A percentile compares a stretch with the other conserved stretches of the same genome.
Conservation (phyloP, 768 basidiomycete species). For the Scleroderma bovista region DNA sequence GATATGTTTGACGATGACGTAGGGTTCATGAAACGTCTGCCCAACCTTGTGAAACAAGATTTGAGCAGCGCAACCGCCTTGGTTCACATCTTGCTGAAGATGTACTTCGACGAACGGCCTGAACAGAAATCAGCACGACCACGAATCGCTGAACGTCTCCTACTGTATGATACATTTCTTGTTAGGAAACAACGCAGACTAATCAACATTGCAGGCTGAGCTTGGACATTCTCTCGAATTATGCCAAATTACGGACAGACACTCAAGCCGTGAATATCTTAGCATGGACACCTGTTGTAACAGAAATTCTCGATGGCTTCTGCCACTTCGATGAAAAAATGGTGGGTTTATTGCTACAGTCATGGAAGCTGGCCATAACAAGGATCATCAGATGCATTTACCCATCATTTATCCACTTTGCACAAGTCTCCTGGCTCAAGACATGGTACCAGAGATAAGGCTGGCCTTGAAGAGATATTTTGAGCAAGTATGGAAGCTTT, state of each 20-base stretch:
- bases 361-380: neutral
- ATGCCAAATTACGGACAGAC: slow-evolving; percentile 82
- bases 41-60: slow-evolving; percentile 96
- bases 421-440: slow-evolving; percentile 78
- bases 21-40: slow-evolving; percentile 99
- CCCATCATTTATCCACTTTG: slow-evolving; percentile 88
- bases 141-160: slow-evolving; percentile 67
- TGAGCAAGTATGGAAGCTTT: slow-evolving; percentile 67
- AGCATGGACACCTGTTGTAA: slow-evolving; percentile 99
- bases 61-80: slow-evolving; percentile 94
- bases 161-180: slow-evolving; percentile 46
- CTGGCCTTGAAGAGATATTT: slow-evolving; percentile 76
- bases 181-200: neutral
- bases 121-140: slow-evolving; percentile 82
- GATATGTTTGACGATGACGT: slow-evolving; percentile 4
- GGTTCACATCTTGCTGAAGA: slow-evolving; percentile 84
- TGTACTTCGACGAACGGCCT: slow-evolving; percentile 89
- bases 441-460: slow-evolving; percentile 79
- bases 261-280: slow-evolving; percentile 92
- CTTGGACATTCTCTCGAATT: slow-evolving; percentile 84
- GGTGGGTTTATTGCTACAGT: slow-evolving; percentile 45
- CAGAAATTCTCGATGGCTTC: slow-evolving; percentile 88
- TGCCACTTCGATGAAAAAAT: slow-evolving; percentile 85
- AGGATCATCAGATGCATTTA: slow-evolving; percentile 64
- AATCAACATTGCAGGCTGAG: slow-evolving; percentile 54